Conservation (phyloP, 768 basidiomycete genomes). For the Leccinum rimulosum region DNA sequence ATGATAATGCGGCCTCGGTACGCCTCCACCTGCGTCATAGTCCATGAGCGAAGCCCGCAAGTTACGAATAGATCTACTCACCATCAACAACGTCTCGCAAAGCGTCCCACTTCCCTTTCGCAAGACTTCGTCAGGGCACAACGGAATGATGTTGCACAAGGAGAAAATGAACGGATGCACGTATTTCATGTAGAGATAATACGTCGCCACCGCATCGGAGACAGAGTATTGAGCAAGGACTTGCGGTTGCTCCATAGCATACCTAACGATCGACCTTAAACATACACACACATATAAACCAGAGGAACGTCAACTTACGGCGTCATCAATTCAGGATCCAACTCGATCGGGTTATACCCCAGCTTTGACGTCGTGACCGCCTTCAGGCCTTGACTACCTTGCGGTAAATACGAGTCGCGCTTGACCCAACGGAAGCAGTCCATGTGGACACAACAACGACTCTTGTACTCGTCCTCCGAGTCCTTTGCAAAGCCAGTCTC, state of each 20-base stretch:
- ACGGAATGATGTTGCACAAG: constrained; percentile 96
- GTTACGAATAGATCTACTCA: constrained; percentile 35
- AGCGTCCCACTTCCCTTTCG: constrained; percentile 95
- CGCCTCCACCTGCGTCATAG: constrained; percentile 78
- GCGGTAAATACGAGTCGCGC: constrained; percentile 96
- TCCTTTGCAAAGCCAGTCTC: constrained; percentile 94
- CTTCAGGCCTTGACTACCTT: constrained; percentile 97
- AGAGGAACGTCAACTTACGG: constrained; percentile 59
- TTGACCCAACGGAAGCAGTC: constrained; percentile 99
- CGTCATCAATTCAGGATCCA: constrained; percentile 99
- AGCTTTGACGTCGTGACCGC: constrained; percentile 96
- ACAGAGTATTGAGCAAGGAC: constrained; percentile 96
- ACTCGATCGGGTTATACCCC: constrained; percentile 94
- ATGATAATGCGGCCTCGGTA: constrained; percentile 90
- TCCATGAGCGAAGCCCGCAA: constrained; percentile 3
- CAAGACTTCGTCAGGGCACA: constrained; percentile 94
- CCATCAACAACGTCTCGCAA: constrained; percentile 98
- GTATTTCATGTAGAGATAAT: constrained; percentile 99
- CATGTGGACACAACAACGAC: constrained; percentile 92
- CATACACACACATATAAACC: not conserved
- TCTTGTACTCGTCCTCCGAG: constrained; percentile 93
- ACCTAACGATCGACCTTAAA: constrained; percentile 45
- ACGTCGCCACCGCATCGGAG: constrained; percentile 99
- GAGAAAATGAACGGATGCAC: constrained; percentile 99
- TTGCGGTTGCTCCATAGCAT: constrained; percentile 95